Conservation (phyloP, 495 filamentous ascomycete genomes). For the Usnea hakonensis region DNA sequence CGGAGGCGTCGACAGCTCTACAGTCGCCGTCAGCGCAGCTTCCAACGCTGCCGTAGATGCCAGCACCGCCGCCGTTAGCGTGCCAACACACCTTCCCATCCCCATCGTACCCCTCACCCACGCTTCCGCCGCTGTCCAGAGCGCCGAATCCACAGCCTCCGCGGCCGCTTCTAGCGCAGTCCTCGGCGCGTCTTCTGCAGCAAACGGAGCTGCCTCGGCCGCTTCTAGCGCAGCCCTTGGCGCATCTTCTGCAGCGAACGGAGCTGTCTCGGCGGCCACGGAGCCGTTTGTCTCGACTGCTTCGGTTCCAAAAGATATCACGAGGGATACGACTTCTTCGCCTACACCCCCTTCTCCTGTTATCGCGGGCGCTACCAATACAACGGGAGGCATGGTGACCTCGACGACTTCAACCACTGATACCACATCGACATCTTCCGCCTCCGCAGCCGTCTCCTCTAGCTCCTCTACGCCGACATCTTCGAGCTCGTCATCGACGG, state of each 20-base stretch:
- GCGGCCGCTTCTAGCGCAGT: constrained; percentile 12
- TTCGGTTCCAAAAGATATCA: background rate
- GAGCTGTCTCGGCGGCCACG: background rate
- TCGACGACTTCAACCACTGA: constrained; percentile 9
- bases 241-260: background rate
- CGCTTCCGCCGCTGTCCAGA: constrained; percentile 10
- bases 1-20: constrained; percentile 1
- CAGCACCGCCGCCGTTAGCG: background rate
- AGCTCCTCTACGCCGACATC: background rate
- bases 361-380: background rate
- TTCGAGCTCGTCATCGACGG: background rate
- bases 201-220: constrained; percentile 9
- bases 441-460: background rate
- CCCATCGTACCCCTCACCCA: constrained; percentile 7
- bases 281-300: background rate
- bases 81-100: constrained; percentile 4
- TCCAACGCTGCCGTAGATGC: background rate
- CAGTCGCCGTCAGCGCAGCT: background rate
- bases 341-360: background rate
- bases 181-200: constrained; percentile 2
- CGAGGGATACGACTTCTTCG: constrained; percentile 1
- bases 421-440: background rate
- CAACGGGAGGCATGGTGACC: background rate
- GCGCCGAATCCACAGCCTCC: constrained; percentile 1
- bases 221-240: constrained; percentile 11